Base-by-base conservation (phyloP, 2,329 filamentous ascomycete species). In the Aspergillus sergii region DNA sequence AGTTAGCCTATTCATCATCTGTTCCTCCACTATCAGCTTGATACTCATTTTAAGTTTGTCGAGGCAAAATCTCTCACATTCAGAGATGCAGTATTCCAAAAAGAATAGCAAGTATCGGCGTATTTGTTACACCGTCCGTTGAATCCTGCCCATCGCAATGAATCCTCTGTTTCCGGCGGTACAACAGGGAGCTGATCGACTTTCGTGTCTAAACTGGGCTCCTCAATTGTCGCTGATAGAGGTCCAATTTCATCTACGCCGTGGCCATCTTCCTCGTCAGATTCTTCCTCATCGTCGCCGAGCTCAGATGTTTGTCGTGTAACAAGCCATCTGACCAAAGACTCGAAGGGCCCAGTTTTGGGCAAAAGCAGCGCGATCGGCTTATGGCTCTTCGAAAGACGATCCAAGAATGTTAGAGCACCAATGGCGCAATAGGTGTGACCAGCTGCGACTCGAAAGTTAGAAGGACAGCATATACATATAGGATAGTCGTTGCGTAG, bases 71-170 rank as follows among this genome's bases (percentile, higher is more conserved):
- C 46, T 56, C 75, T 71, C 77, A 84, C 82, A 63, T 77, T 75
- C 57, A 86, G 75, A 57, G 93, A 88, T 2, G 88, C 93, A 4
- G 85, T 85, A 0, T 92, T 92, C 95, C 95, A 99, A 83, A 94
- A 99, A 26, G 88, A 90, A 77, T 99, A 99, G 79, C 95, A 99
- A 0, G 95, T 98, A 78, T 99, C 95, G 11, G 92, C 91, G 55
- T 89, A 85, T 78, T 99, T 99, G 81, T 97, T 97, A 75, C 88
- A 89, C 57, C 95, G 88, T 30, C 95, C 95, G 72, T 96, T 97
- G 79, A 96, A 93, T 11, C 94, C 95, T 1, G 92, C 85, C 72
- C 85, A 86, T 11, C 80, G 77, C 45, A 83, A 74, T 65, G 71
- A 73, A 57, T 72, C 73, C 45, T 59, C 71, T 54, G 58, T 69